Percentiles rank a stretch among this genome's conserved stretches.
phyloP scores from a whole-genome alignment of 352 stramenopile species.

The Pythium aristosporum region DNA sequence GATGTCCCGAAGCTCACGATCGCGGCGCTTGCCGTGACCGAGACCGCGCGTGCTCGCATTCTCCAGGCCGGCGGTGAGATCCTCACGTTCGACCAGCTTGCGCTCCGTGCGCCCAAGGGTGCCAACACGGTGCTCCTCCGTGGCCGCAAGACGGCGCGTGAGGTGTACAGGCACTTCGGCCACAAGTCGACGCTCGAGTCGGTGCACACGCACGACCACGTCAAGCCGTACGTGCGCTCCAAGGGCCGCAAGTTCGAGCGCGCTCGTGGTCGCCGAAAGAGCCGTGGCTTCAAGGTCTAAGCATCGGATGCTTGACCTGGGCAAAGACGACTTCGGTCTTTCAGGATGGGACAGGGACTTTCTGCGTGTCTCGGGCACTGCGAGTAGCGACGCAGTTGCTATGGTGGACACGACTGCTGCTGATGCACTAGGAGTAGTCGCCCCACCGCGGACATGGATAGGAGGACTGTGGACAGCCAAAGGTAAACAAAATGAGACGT shows the following conservation, averaged over 20 bases:
- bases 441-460: constrained; percentile 12
- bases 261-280: constrained; percentile 98
- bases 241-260: constrained; percentile 99
- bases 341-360: constrained; percentile 16
- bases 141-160: constrained; percentile 96
- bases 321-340: constrained; percentile 26
- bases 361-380: constrained; percentile 13
- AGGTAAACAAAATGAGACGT: constrained; percentile 73
- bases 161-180: constrained; percentile 98
- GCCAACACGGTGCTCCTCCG: constrained; percentile 98
- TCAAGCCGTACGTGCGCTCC: constrained; percentile 98
- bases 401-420: constrained; percentile 2
- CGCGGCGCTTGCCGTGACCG: constrained; percentile 97
- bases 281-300: constrained; percentile 99
- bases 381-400: constrained; percentile 28
- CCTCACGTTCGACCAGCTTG: constrained; percentile 99
- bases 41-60: constrained; percentile 97
- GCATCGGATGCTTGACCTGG: constrained; percentile 19
- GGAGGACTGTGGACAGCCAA: constrained; percentile 22
- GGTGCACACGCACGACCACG: constrained; percentile 97
- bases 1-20: constrained; percentile 96
- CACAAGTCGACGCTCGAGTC: constrained; percentile 97
- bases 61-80: constrained; percentile 97
- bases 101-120: constrained; percentile 96
- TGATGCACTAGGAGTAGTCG: constrained; percentile 1